Base-by-base conservation (phyloP, 73 alveolate species). In the Paramecium pentaurelia region DNA sequence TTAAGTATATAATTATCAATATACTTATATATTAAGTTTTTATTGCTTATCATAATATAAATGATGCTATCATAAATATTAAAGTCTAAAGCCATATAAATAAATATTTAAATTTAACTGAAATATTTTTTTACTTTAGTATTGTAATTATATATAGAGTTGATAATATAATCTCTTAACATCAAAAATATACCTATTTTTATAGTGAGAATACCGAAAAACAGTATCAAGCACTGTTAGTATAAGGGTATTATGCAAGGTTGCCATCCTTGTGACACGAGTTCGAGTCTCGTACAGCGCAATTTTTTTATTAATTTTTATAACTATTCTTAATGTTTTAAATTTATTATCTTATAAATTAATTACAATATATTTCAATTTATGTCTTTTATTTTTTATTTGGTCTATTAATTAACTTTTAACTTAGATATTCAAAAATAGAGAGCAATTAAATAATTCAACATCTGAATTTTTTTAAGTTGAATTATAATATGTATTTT, bases 201-300 rank as follows among this genome's bases (percentile, higher is more conserved):
- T 54, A 54, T 54, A 54, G 70, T n/a, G 1, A 18, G 20, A 18
- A n/a, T 2, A 54, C 16, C 4, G 3, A 5, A 22, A 54, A 54
- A 18, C 40, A 38, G n/a, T 11, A 75, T 36, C 59, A 86, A 59
- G 93, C 93, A 86, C 93, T 86, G 93, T 86, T 86, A 58, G 93
- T 86, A 86, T 86, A 86, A 86, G 93, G 93, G 93, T 86, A 86
- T 85, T 86, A 86, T 86, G 4, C 93, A 86, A 86, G 93, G 93
- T 86, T 86, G 93, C 93, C 93, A 86, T 86, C 93, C 93, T 86
- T 86, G 93, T 86, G 93, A 86, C 93, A 86, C 93, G 93, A 86
- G 93, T 86, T 86, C 93, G 93, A 86, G 93, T 86, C 93, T 86
- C 93, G 93, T 86, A 86, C 93, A 86, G 93, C 16, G 93, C 93